A percentile compares a stretch with the other conserved stretches of the same genome.
Evolutionary conservation across 495 filamentous ascomycete genomes (phyloP).

Genomic region (Chaetomidium leptoderma): DNA sequence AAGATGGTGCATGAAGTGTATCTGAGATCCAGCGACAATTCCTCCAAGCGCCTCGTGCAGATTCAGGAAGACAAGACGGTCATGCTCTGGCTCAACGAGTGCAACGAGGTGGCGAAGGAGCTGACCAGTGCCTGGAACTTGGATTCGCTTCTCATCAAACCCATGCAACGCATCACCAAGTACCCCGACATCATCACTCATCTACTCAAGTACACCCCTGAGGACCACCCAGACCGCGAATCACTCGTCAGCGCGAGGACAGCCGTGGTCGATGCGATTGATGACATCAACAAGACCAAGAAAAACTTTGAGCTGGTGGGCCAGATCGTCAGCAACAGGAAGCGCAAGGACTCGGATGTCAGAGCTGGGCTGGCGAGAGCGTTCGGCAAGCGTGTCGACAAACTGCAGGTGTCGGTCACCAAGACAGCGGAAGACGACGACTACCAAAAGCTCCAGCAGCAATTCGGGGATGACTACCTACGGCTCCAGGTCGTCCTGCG

Average conservation of each 20-base stretch:
- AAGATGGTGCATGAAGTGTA: constrained; percentile 83
- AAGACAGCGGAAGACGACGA: constrained; percentile 72
- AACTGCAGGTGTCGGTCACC: constrained; percentile 56
- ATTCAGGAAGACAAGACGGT: constrained; percentile 72
- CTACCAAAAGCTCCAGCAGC: constrained; percentile 70
- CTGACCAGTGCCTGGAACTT: constrained; percentile 90
- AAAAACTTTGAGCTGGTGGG: constrained; percentile 85
- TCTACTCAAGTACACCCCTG: constrained; percentile 71
- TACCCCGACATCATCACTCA: constrained; percentile 81
- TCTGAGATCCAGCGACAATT: constrained; percentile 78
- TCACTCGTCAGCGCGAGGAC: constrained; percentile 59
- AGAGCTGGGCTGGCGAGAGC: constrained; percentile 76
- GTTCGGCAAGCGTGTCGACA: constrained; percentile 81
- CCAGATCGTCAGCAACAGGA: constrained; percentile 70
- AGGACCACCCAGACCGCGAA: constrained; percentile 74
- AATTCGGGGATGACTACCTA: constrained; percentile 81
- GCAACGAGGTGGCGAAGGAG: constrained; percentile 79
- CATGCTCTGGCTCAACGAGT: constrained; percentile 87
- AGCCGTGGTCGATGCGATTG: constrained; percentile 64
- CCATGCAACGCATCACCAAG: constrained; percentile 84
- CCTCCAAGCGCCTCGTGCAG: constrained; percentile 68
- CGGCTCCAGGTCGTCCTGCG: constrained; percentile 83
- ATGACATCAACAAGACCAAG: constrained; percentile 88
- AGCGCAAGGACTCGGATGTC: constrained; percentile 87
- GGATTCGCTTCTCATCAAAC: constrained; percentile 91